Conservation (phyloP, 345 rosid species). For the Capsella bursapastoris region DNA sequence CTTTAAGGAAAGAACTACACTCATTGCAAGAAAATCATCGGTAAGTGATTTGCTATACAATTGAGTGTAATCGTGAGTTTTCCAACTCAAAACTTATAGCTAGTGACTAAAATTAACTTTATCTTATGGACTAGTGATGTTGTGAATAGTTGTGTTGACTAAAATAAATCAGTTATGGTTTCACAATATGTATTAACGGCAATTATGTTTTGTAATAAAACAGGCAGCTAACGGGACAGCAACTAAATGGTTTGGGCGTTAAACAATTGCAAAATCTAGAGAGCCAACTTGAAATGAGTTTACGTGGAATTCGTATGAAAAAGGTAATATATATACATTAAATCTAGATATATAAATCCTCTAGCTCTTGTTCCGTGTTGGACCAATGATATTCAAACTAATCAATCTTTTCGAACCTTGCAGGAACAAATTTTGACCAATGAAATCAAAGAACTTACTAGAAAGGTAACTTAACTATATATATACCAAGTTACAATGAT, state of each 20-base stretch:
- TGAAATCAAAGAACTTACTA: slow-evolving; percentile 56
- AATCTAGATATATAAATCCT: neutral
- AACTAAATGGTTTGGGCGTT: slow-evolving; percentile 59
- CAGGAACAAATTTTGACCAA: slow-evolving; percentile 55
- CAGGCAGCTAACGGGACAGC: slow-evolving; percentile 57
- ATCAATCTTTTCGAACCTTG: neutral
- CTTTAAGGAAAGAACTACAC: slow-evolving; percentile 59
- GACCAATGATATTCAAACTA: slow-evolving; percentile 1
- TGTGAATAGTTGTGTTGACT: neutral
- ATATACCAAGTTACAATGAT: neutral
- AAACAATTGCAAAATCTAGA: slow-evolving; percentile 60
- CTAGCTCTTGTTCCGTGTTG: neutral
- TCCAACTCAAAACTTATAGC: neutral
- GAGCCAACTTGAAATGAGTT: slow-evolving; percentile 61
- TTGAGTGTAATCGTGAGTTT: neutral
- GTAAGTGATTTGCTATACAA: slow-evolving; percentile 36
- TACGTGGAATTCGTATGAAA: slow-evolving; percentile 62
- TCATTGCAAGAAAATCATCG: slow-evolving; percentile 60
- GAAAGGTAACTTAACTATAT: slow-evolving; percentile 49
- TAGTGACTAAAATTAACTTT: neutral
- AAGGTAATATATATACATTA: slow-evolving; percentile 46
- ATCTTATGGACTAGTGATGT: neutral
- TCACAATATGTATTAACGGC: neutral
- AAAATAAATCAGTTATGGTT: neutral
- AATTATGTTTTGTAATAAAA: slow-evolving; percentile 21